phyloP scores from a whole-genome alignment of 176 grass and related monocot genomes.

The Avena insularis region DNA sequence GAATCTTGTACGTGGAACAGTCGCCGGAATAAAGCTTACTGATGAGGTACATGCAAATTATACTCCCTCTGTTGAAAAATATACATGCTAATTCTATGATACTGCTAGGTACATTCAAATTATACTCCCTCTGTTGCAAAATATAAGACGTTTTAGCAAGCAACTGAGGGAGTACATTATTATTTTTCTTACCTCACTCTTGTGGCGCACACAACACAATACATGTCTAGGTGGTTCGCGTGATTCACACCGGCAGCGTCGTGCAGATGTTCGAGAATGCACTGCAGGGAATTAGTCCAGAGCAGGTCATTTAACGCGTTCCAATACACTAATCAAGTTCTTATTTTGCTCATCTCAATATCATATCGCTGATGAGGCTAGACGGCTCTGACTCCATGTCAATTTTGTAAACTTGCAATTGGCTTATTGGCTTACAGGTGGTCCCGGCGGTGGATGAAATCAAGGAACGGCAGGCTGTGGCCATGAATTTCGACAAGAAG shows the following conservation, averaged over 20 bases:
- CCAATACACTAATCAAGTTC: neutral
- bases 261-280: constrained; percentile 79
- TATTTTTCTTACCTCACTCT: neutral
- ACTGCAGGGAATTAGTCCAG: constrained; percentile 72
- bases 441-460: constrained; percentile 65
- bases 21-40: constrained; percentile 63
- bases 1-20: constrained; percentile 44
- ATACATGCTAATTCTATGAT: neutral
- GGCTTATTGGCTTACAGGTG: constrained; percentile 40
- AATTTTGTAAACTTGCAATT: neutral
- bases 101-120: neutral
- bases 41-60: constrained; percentile 48
- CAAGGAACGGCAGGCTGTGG: constrained; percentile 77
- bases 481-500: constrained; percentile 81
- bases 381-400: no score
- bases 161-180: neutral
- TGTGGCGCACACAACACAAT: neutral
- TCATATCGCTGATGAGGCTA: no score
- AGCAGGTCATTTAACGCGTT: constrained; percentile 56
- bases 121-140: no score
- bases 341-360: no score
- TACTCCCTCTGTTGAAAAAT: neutral
- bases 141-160: no score
- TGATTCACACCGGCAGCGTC: constrained; percentile 73
- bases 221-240: constrained; percentile 58